A percentile compares a stretch with the other conserved stretches of the same genome.
Evolutionary conservation across 1,139 yeast genomes (phyloP).

Genomic region (Geotrichum candidum): DNA sequence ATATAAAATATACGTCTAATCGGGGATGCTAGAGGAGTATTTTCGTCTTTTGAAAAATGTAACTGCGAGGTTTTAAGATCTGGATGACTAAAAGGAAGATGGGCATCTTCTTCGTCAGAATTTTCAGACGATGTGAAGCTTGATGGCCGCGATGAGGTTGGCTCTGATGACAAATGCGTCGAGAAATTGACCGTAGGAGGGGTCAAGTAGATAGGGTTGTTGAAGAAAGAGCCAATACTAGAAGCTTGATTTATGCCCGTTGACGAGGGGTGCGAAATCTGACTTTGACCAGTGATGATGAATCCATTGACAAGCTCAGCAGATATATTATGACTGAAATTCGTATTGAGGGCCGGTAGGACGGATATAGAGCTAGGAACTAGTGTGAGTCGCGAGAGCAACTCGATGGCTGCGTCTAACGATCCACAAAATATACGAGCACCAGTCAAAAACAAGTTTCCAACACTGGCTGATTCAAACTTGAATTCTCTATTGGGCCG

Average conservation of each 20-base stretch:
- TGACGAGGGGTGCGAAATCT: conserved; percentile 74
- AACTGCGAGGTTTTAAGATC: conserved; percentile 68
- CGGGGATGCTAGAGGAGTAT: conserved; percentile 62
- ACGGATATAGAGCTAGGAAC: conserved; percentile 54
- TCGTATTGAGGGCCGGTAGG: conserved; percentile 77
- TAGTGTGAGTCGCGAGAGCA: conserved; percentile 61
- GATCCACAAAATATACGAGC: conserved; percentile 78
- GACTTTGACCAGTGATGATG: conserved; percentile 87
- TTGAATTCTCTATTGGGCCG: conserved; percentile 53
- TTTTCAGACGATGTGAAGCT: conserved; percentile 4
- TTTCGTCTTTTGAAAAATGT: conserved; percentile 50
- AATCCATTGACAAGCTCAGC: conserved; percentile 67
- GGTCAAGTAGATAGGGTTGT: conserved; percentile 1
- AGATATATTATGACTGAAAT: conserved; percentile 79
- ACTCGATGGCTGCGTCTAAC: conserved; percentile 75
- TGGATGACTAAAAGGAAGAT: conserved; percentile 75
- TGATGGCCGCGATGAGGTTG: background rate
- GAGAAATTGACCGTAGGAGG: conserved; percentile 6
- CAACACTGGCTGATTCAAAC: conserved; percentile 75
- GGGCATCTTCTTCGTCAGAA: conserved; percentile 50
- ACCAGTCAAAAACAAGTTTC: conserved; percentile 79
- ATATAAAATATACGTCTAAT: conserved; percentile 70
- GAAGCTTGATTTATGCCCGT: background rate
- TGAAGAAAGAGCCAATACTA: background rate
- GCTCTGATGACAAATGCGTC: background rate